Evolutionary conservation across 192 early-diverging fungal species (phyloP).

Genomic region (Coemansia sp.): DNA sequence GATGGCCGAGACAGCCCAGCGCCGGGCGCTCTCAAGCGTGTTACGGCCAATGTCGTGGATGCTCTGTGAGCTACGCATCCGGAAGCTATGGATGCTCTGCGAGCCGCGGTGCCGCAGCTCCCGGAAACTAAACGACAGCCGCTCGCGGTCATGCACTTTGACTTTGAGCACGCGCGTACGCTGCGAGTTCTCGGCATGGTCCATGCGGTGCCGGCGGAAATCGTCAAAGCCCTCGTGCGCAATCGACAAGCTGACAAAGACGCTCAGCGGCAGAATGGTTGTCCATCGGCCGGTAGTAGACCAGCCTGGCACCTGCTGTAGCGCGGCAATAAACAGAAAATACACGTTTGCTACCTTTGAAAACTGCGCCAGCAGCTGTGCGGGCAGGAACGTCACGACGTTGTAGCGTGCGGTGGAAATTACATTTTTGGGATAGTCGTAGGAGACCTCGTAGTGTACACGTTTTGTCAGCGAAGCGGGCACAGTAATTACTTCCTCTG

Average conservation of each 20-base stretch:
- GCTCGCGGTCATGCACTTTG: conserved; percentile 55
- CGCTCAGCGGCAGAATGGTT: conserved; percentile 67
- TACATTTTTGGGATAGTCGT: conserved; percentile 53
- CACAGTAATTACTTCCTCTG: conserved; percentile 39
- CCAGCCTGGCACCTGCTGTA: conserved; percentile 77
- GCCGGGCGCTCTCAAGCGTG: conserved; percentile 22
- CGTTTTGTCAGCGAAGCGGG: conserved; percentile 55
- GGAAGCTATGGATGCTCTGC: conserved; percentile 55
- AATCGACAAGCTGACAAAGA: conserved; percentile 76
- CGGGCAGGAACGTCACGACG: conserved; percentile 81
- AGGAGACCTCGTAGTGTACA: conserved; percentile 55
- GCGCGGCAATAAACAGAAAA: conserved; percentile 83
- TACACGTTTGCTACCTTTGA: conserved; percentile 92
- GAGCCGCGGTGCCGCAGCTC: conserved; percentile 41
- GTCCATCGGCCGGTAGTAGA: conserved; percentile 78
- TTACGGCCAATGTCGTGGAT: conserved; percentile 40
- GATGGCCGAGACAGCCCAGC: conserved; percentile 21
- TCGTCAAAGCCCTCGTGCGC: conserved; percentile 78
- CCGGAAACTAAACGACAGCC: conserved; percentile 49
- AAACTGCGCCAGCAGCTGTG: conserved; percentile 96
- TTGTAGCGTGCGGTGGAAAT: conserved; percentile 85
- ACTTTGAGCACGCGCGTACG: conserved; percentile 56
- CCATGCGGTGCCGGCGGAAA: conserved; percentile 62
- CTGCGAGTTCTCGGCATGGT: conserved; percentile 62
- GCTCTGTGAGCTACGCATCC: conserved; percentile 45